These are phyloP conservation scores for Ophiognomonia clavigignenti-juglandacearum DNA, from an alignment of 2,329 filamentous ascomycete genomes.

Conservation along the genomic window DNA sequence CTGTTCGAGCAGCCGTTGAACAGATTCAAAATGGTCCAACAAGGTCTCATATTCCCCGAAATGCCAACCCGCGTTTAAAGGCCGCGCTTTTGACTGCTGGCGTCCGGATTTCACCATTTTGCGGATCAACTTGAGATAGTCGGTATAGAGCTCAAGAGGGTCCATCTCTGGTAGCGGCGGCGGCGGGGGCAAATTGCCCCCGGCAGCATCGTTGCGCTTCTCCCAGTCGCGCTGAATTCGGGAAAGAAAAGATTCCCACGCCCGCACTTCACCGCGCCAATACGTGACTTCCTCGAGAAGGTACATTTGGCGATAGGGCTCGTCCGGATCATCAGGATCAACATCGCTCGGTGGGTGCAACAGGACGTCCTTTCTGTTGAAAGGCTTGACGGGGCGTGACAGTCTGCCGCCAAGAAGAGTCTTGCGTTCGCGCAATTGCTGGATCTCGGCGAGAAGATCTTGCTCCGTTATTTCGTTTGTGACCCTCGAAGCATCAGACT, in stretches of 20 bases:
- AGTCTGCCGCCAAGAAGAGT: neutral
- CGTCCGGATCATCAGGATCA: neutral
- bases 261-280: neutral
- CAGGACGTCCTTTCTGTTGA: neutral
- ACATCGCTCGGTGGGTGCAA: neutral
- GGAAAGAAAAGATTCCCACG: neutral
- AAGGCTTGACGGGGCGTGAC: neutral
- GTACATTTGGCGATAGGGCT: neutral
- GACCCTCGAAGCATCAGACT: neutral
- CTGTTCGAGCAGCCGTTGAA: neutral
- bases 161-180: neutral
- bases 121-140: neutral
- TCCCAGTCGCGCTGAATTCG: neutral
- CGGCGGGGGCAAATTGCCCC: neutral
- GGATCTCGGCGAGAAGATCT: neutral
- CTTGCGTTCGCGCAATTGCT: neutral
- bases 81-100: neutral
- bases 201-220: neutral
- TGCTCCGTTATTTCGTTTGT: neutral
- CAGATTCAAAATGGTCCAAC: neutral
- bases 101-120: neutral
- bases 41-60: neutral
- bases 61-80: neutral
- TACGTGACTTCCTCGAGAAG: neutral
- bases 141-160: neutral